Base-by-base conservation (phyloP, 2,329 filamentous ascomycete species). In the Teratosphaeria gauchensis region DNA sequence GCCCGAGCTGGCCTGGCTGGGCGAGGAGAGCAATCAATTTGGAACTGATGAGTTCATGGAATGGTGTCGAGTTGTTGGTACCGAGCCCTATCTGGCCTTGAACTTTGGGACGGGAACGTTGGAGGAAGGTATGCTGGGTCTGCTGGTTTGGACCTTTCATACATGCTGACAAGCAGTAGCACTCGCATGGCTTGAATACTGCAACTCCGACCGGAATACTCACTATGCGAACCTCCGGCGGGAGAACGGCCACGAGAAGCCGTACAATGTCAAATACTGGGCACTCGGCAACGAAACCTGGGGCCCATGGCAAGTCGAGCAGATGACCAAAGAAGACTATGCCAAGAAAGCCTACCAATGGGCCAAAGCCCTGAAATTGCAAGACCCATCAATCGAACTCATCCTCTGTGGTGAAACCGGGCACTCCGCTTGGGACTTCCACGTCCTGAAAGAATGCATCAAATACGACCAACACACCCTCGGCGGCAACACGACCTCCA, bases 21-120 rank as follows among this genome's bases (percentile, higher is more conserved):
- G 86, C 35, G 82, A 82, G 1, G 90, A 94, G 76, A 83, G 80
- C 31, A 94, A 94, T 71, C 78, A 86, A 62, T 92, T 94, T 68
- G 89, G 89, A 59, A 94, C 89, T 0, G 88, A 94, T 71, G 90
- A 94, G 76, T 94, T 94, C 74, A 83, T 94, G 80, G 80, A 85
- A 65, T 92, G 88, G 88, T 90, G 89, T 63, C 80, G 86, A 64
- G 77, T 82, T 9, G 82, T 91, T 7, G 83, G 83, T 28, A 87
- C 88, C 0, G 87, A 92, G 76, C 89, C 89, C 4, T 94, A 91
- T 71, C 78, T 94, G 48, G 86, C 84, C 62, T 77, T 94, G 59
- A 94, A 94, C 76, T 86, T 94, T 72, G 89, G 89, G 58, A 94
- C 89, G 2, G 66, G 68, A 19, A 82, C 79, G 19, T 68, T 81